phyloP scores from a whole-genome alignment of 2,329 filamentous ascomycete genomes.

The Gremmenia infestans region DNA sequence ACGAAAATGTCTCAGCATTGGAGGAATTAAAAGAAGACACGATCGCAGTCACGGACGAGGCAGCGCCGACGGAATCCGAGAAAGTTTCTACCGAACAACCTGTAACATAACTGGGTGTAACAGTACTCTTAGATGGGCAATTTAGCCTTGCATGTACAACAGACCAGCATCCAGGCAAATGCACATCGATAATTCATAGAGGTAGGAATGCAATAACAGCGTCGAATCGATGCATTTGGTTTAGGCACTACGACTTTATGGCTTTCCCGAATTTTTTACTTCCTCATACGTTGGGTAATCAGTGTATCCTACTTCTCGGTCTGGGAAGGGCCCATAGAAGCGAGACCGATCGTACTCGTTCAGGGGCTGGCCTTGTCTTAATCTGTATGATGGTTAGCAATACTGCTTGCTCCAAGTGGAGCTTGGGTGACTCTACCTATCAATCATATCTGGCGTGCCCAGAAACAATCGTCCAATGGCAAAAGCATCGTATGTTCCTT shows the following conservation, averaged over 20 bases:
- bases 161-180: not conserved
- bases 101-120: not conserved
- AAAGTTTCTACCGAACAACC: not conserved
- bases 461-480: conserved; percentile 44
- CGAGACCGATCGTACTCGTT: conserved; percentile 39
- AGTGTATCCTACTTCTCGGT: conserved; percentile 32
- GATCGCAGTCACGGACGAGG: not conserved
- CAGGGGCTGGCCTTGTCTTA: conserved; percentile 37
- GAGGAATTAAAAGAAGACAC: not conserved
- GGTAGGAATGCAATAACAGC: not conserved
- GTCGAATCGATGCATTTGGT: not conserved
- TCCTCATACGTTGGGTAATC: conserved; percentile 32
- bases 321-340: conserved; percentile 40
- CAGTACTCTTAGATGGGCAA: not conserved
- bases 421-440: conserved; percentile 19
- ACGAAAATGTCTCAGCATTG: conserved; percentile 4
- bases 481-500: conserved; percentile 42
- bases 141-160: not conserved
- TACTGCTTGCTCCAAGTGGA: not conserved
- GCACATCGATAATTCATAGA: not conserved
- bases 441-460: conserved; percentile 44
- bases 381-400: conserved; percentile 14
- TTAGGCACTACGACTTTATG: not conserved
- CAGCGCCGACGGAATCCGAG: not conserved
- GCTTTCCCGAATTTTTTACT: conserved; percentile 11